A percentile compares a stretch with the other conserved stretches of the same genome.
phyloP scores from a whole-genome alignment of 1,139 yeast genomes.

The Sugiyamaella sp. region DNA sequence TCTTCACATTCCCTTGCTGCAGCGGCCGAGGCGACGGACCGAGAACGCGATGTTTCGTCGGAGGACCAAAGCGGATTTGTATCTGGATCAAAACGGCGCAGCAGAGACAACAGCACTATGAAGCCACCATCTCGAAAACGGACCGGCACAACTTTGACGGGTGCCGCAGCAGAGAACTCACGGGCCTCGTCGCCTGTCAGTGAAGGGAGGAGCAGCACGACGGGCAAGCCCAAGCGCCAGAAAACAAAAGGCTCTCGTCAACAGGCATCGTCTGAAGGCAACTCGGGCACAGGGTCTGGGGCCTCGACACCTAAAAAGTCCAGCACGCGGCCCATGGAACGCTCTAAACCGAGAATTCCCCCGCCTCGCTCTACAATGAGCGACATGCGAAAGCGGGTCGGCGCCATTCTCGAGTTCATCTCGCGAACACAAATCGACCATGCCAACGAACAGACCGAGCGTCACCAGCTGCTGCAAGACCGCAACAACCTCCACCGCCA shows the following conservation, averaged over 20 bases:
- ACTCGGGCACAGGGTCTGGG: slow-evolving; percentile 22
- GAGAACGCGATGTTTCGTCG: slow-evolving; percentile 12
- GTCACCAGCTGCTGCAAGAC: slow-evolving; percentile 50
- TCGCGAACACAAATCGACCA: slow-evolving; percentile 83
- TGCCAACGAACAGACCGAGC: slow-evolving; percentile 65
- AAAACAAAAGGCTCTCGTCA: slow-evolving; percentile 5
- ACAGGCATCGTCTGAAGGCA: slow-evolving; percentile 7
- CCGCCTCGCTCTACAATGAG: slow-evolving; percentile 69
- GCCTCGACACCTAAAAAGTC: slow-evolving; percentile 7
- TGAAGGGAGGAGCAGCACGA: not conserved
- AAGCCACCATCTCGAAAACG: slow-evolving; percentile 6
- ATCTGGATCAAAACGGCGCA: slow-evolving; percentile 4
- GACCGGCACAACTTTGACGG: not conserved
- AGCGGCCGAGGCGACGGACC: not conserved
- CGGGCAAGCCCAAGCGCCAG: slow-evolving; percentile 9
- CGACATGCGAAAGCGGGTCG: slow-evolving; percentile 85
- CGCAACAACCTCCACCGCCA: slow-evolving; percentile 16
- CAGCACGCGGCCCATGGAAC: slow-evolving; percentile 5
- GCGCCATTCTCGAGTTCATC: slow-evolving; percentile 88
- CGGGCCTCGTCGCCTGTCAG: slow-evolving; percentile 11
- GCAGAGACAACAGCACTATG: slow-evolving; percentile 1
- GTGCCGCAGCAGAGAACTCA: slow-evolving; percentile 2
- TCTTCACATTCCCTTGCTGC: not conserved
- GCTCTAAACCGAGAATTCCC: slow-evolving; percentile 78
- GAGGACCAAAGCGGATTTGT: slow-evolving; percentile 15